A percentile compares a stretch with the other conserved stretches of the same genome.
Conservation (phyloP, 768 basidiomycete genomes). For the Wakefieldia striispora region DNA sequence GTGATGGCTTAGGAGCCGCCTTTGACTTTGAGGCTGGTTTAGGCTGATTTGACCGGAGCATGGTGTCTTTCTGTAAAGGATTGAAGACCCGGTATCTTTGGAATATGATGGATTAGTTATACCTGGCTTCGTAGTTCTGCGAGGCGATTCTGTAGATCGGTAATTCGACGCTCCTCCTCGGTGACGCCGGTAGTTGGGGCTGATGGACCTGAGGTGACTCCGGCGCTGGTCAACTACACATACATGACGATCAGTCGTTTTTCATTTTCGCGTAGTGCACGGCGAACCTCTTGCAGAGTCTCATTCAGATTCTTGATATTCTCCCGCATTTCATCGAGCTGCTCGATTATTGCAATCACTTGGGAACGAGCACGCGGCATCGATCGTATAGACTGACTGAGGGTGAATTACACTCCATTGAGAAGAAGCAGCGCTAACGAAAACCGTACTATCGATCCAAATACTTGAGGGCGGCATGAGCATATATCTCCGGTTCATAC, state of each 20-base stretch:
- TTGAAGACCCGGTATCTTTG: background rate
- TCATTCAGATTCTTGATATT: conserved; percentile 37
- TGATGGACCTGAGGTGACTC: conserved; percentile 13
- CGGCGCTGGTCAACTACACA: conserved; percentile 17
- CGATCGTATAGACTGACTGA: conserved; percentile 43
- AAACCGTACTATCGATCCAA: conserved; percentile 70
- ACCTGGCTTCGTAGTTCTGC: conserved; percentile 41
- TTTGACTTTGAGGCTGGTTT: conserved; percentile 10
- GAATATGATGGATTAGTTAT: conserved; percentile 8
- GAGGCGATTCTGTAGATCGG: conserved; percentile 42
- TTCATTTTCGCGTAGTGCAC: conserved; percentile 5
- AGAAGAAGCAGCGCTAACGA: background rate
- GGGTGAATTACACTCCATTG: conserved; percentile 31
- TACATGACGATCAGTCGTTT: background rate
- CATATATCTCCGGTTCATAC: conserved; percentile 72
- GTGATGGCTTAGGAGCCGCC: conserved; percentile 4
- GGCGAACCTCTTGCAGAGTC: conserved; percentile 40
- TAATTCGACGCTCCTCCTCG: conserved; percentile 43
- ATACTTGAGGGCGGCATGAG: conserved; percentile 71
- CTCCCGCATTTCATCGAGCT: conserved; percentile 36
- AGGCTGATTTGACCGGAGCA: conserved; percentile 24
- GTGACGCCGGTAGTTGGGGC: conserved; percentile 30
- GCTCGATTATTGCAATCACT: conserved; percentile 36
- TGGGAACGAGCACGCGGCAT: conserved; percentile 51
- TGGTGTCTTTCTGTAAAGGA: conserved; percentile 25